These are phyloP conservation scores for Diutina scorzettiae DNA, from an alignment of 1,139 yeast genomes.

Conservation along the genomic window DNA sequence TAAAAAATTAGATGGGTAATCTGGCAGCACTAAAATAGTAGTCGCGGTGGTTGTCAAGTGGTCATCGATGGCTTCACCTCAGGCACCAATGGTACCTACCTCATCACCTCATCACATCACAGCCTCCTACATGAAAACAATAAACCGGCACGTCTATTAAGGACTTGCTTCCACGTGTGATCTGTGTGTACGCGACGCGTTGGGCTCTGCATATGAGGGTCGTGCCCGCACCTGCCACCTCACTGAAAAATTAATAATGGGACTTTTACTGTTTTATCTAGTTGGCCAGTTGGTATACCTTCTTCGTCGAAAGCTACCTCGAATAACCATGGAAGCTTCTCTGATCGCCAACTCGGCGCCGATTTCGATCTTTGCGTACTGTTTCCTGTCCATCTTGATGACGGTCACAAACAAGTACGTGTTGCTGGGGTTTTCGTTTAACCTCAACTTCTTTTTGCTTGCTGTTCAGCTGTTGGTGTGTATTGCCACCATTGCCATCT, in stretches of 20 bases:
- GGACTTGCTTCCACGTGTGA: no score
- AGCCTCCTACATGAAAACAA: no score
- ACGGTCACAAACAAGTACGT: constrained; percentile 97
- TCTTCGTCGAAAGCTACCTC: not conserved
- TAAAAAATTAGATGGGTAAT: no score
- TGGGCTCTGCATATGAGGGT: no score
- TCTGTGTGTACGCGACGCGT: no score
- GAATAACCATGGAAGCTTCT: constrained; percentile 1
- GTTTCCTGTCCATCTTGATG: constrained; percentile 90
- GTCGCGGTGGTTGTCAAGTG: no score
- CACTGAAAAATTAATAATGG: constrained; percentile 4
- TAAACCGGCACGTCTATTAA: no score
- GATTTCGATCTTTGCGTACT: constrained; percentile 75
- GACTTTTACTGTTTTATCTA: not conserved
- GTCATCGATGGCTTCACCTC: no score
- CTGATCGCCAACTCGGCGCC: constrained; percentile 68
- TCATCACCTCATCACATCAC: no score
- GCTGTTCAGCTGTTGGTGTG: constrained; percentile 79
- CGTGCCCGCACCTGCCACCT: constrained; percentile 3
- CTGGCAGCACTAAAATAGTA: no score
- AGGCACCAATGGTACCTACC: no score
- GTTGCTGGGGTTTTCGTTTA: constrained; percentile 69
- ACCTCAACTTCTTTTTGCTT: constrained; percentile 81
- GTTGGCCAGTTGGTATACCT: constrained; percentile 5
- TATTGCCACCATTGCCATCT: constrained; percentile 53